A percentile compares a stretch with the other conserved stretches of the same genome.
phyloP scores from a whole-genome alignment of 192 early-diverging fungal species.

The Rhizophlyctis rosea region DNA sequence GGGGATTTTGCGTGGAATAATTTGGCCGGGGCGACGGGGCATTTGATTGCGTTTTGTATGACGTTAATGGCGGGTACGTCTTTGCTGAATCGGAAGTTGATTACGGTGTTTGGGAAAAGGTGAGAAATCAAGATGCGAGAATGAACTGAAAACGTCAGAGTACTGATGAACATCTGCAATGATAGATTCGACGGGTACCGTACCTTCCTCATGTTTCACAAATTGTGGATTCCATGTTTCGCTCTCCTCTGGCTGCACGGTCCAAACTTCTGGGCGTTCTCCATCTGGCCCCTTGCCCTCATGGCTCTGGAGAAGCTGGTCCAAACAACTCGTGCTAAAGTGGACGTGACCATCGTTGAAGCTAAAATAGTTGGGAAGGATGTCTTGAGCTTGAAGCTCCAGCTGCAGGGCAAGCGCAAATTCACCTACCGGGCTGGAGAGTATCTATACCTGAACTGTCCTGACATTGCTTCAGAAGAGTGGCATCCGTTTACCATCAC shows the following conservation, averaged over 20 bases:
- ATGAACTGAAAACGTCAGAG: background rate
- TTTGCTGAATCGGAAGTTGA: slow-evolving; percentile 65
- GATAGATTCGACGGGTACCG: slow-evolving; percentile 31
- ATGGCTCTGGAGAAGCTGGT: slow-evolving; percentile 31
- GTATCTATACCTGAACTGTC: slow-evolving; percentile 32
- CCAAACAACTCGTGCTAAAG: slow-evolving; percentile 24
- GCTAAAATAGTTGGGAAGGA: slow-evolving; percentile 34
- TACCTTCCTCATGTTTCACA: slow-evolving; percentile 31
- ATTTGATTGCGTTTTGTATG: slow-evolving; percentile 22
- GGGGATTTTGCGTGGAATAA: slow-evolving; percentile 21
- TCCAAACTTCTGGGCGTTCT: slow-evolving; percentile 34
- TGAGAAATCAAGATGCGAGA: background rate
- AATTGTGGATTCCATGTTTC: slow-evolving; percentile 33
- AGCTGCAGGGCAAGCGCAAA: slow-evolving; percentile 25
- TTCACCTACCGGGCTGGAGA: slow-evolving; percentile 36
- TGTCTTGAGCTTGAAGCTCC: slow-evolving; percentile 28
- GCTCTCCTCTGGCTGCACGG: slow-evolving; percentile 36
- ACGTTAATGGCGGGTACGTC: slow-evolving; percentile 14
- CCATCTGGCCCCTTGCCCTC: slow-evolving; percentile 32
- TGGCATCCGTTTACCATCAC: slow-evolving; percentile 39
- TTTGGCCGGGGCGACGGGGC: slow-evolving; percentile 31
- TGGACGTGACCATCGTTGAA: slow-evolving; percentile 35
- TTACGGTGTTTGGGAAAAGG: slow-evolving; percentile 40
- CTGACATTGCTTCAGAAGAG: slow-evolving; percentile 29
- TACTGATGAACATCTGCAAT: background rate